Percentiles rank a stretch among this genome's conserved stretches.
Conservation (phyloP, 2,329 filamentous ascomycete genomes). For the Aspergillus floridensis region DNA sequence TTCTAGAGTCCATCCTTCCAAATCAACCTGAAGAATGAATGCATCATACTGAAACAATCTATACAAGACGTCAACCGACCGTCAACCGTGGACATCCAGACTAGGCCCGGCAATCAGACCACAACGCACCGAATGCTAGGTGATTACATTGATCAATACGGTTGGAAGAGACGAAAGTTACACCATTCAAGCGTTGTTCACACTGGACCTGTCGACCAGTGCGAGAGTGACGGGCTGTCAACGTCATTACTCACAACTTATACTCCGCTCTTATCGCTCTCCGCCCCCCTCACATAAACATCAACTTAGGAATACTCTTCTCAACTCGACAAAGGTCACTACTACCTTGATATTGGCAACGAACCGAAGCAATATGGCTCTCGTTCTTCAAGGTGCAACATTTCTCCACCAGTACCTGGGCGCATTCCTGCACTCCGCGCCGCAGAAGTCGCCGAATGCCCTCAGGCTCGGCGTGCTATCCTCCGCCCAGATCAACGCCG, state of each 20-base stretch:
- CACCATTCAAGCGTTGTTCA: background rate
- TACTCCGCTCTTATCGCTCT: background rate
- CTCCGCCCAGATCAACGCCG: slow-evolving; percentile 23
- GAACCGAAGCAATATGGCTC: slow-evolving; percentile 17
- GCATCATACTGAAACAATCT: background rate
- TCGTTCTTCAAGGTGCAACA: slow-evolving; percentile 23
- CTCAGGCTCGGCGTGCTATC: slow-evolving; percentile 26
- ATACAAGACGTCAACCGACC: background rate
- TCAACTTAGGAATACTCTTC: background rate
- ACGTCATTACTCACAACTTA: background rate
- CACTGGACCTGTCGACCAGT: background rate
- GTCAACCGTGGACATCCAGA: background rate
- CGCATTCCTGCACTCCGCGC: slow-evolving; percentile 21
- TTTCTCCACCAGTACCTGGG: slow-evolving; percentile 26
- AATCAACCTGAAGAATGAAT: background rate
- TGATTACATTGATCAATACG: background rate
- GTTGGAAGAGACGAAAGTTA: background rate
- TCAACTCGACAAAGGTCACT: background rate
- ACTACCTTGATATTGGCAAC: background rate
- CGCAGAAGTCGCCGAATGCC: slow-evolving; percentile 21
- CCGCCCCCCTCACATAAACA: background rate
- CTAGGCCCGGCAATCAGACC: background rate
- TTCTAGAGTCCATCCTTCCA: no score
- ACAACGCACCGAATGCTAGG: background rate
- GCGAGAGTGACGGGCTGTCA: background rate